These are phyloP conservation scores for Senna tora DNA, from an alignment of 306 rosid species.

Conservation along the genomic window DNA sequence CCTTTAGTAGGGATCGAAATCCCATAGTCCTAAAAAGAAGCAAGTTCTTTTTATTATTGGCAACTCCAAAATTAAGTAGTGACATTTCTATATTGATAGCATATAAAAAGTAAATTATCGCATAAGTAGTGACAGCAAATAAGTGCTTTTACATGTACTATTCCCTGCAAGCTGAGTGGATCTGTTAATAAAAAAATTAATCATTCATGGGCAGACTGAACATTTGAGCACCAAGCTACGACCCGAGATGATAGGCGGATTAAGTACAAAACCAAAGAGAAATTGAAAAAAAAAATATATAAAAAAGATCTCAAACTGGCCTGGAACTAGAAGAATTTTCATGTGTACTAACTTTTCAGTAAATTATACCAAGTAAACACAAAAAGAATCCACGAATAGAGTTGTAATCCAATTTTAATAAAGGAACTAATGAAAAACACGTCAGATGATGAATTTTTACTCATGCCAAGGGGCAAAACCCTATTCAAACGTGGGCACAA, in stretches of 20 bases:
- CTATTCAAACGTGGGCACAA: conserved; percentile 26
- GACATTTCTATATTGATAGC: no score
- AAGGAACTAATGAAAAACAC: conserved; percentile 5
- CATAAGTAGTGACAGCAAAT: no score
- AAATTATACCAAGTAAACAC: not conserved
- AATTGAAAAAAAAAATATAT: not conserved
- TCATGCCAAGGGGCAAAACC: not conserved
- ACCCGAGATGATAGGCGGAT: not conserved
- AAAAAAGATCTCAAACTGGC: not conserved
- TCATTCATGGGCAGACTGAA: no score
- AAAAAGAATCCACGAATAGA: conserved; percentile 17
- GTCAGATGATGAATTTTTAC: not conserved
- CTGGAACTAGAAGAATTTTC: not conserved
- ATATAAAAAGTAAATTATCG: no score
- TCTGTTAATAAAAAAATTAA: no score
- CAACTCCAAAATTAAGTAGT: no score
- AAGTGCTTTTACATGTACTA: no score
- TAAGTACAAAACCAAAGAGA: not conserved
- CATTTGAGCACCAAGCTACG: no score
- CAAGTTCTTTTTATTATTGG: no score
- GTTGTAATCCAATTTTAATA: not conserved
- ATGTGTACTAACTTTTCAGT: not conserved
- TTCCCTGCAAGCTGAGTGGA: no score
- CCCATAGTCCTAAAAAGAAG: no score
- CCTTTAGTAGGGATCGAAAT: no score